Evolutionary conservation across 192 early-diverging fungal species (phyloP), one percentile per base, ranked within the genome.

Genomic region (Mortierella antarctica): DNA sequence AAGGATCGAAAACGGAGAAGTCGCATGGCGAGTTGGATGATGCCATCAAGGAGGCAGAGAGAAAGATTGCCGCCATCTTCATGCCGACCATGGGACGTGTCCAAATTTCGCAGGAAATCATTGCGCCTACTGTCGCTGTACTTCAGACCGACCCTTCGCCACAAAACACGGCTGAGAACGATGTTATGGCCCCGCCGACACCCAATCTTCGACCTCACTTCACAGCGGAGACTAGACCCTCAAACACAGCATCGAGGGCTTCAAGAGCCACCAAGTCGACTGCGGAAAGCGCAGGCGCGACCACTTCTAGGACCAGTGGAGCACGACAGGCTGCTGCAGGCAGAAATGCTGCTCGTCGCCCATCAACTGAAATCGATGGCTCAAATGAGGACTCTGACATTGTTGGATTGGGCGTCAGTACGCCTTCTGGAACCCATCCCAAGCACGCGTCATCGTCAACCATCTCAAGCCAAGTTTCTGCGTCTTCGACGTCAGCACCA

Each of bases 381-480:
- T n/a, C 45, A 4, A 7, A 51, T 2, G 59, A 62, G 51, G 42
- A 48, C 14, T 47, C 20, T 7, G 46, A 65, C 39, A 45, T 65
- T 17, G 47, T 64, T 7, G 71, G 71, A 31, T 52, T 73, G 23
- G 71, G 71, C 17, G 62, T 73, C 39, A 73, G 51, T 44, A 45
- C 66, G 6, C 72, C 64, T n/a, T 12, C 51, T 14, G n/a, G 18
- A 9, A 8, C 48, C 14, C 57, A 5, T 17, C 0, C 65, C 15
- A 74, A 40, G 48, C 40, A n/a, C 8, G 14, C 57, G 3, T 52
- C 65, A 6, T 47, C 64, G 31, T 3, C 63, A 10, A 46, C n/a
- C 7, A 31, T 21, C n/a, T n/a, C 54, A 1, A 53, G 40, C 42
- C 62, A 62, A 8, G 42, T 21, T 31, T 9, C 62, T 15, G 62